Evolutionary conservation across 768 basidiomycete genomes (phyloP).

Genomic region (Boletus fagicola): DNA sequence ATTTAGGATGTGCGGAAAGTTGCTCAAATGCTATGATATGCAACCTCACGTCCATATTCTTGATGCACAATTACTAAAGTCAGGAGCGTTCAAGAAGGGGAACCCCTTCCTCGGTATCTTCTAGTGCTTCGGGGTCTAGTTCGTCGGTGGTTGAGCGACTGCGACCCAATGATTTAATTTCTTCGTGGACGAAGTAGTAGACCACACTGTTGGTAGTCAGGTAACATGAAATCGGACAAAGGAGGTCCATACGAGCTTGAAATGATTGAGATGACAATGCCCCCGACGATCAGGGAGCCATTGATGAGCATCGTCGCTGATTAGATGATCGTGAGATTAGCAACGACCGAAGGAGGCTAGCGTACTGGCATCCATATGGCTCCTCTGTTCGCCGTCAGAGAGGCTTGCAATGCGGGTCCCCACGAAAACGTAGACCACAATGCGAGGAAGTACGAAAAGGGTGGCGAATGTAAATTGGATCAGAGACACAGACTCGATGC

Average conservation of each 20-base stretch:
- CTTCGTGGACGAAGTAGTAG: constrained; percentile 59
- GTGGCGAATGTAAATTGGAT: constrained; percentile 80
- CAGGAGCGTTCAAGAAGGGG: constrained; percentile 40
- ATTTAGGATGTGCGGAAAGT: background rate
- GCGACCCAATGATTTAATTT: constrained; percentile 55
- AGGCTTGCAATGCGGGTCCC: constrained; percentile 72
- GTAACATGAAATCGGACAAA: constrained; percentile 7
- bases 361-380: constrained; percentile 73
- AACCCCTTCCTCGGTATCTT: constrained; percentile 58
- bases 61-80: background rate
- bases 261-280: constrained; percentile 55
- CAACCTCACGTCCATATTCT: background rate
- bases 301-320: constrained; percentile 68
- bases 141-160: constrained; percentile 49
- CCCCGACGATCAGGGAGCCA: constrained; percentile 52
- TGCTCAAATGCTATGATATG: background rate
- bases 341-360: background rate
- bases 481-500: constrained; percentile 69
- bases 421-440: constrained; percentile 72
- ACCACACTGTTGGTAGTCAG: constrained; percentile 50
- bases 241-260: constrained; percentile 60
- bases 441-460: constrained; percentile 65
- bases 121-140: constrained; percentile 56
- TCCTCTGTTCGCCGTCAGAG: constrained; percentile 73
- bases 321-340: constrained; percentile 12